Conservation (phyloP, 306 rosid genomes). For the Cicer judaicum region DNA sequence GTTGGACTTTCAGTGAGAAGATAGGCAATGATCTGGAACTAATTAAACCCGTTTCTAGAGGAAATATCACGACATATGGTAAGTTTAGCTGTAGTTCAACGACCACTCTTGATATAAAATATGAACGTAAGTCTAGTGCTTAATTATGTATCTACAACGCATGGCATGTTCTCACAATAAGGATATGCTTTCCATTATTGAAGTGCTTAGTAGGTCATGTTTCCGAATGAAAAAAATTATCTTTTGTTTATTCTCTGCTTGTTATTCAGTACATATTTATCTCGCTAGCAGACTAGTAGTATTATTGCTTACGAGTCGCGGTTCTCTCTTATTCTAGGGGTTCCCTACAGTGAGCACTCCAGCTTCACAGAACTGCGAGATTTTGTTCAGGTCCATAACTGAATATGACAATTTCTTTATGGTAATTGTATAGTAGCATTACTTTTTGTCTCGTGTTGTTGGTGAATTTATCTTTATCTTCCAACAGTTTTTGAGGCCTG, state of each 20-base stretch:
- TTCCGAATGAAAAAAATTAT: slow-evolving; percentile 3
- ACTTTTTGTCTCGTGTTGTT: neutral
- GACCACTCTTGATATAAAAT: slow-evolving; percentile 34
- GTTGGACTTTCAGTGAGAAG: slow-evolving; percentile 65
- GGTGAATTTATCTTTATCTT: slow-evolving; percentile 33
- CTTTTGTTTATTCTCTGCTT: slow-evolving; percentile 24
- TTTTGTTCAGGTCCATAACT: slow-evolving; percentile 58
- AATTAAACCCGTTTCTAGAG: slow-evolving; percentile 57
- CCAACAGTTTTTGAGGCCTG: slow-evolving; percentile 58
- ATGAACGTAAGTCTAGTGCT: slow-evolving; percentile 23
- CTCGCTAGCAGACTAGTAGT: neutral
- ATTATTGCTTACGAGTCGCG: slow-evolving; percentile 26
- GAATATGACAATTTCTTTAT: slow-evolving; percentile 14
- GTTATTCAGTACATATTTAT: slow-evolving; percentile 4
- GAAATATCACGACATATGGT: slow-evolving; percentile 62
- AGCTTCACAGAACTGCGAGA: slow-evolving; percentile 62
- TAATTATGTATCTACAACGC: neutral
- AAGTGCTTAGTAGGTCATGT: slow-evolving; percentile 34
- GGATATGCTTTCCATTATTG: slow-evolving; percentile 14
- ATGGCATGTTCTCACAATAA: neutral
- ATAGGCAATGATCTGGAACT: slow-evolving; percentile 53
- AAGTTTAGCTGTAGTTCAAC: slow-evolving; percentile 41
- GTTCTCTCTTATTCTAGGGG: slow-evolving; percentile 51
- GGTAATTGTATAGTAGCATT: slow-evolving; percentile 10
- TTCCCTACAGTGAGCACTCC: slow-evolving; percentile 72